Evolutionary conservation across 495 filamentous ascomycete genomes (phyloP), one percentile per base, ranked within the genome.

Genomic region (Aspergillus biplanus): DNA sequence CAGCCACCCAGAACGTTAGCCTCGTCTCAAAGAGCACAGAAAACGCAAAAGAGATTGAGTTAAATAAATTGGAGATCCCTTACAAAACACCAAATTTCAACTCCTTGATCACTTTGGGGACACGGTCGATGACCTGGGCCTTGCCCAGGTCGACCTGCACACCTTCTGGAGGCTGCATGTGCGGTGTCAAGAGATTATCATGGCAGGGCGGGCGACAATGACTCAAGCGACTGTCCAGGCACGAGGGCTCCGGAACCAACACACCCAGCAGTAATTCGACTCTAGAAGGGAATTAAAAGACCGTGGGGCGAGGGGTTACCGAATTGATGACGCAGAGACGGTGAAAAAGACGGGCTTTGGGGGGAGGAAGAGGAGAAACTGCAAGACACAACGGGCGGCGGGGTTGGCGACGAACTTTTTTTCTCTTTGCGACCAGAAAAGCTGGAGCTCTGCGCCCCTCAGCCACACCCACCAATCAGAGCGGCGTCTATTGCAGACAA

Each of bases 1-100:
- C 21, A 27, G 56, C 52, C 53, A 47, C 60, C 54, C 58, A 39
- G 33, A 62, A n/a, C 21, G 53, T 63, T 63, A 63, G 53, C 34
- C 61, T 56, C 31, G 35, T 18, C 46, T n/a, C 9, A 46, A 34
- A 33, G 39, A 55, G 15, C 34, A 42, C 34, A 12, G 58, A 16
- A 52, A 62, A 47, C n/a, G 56, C 55, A 52, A 54, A 33, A 37
- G 52, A 69, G 65, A 27, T 27, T 27, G 21, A 27, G 2, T 27
- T 1, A 64, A 55, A 32, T 18, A 13, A 60, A 35, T 32, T 31
- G 48, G 46, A n/a, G 15, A 49, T 18, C 33, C 39, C 90, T 70
- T 78, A 92, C 89, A 94, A 84, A 60, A 98, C 89, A 68, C 95
- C 95, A 73, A 99, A 99, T 70, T 95, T 90, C 68, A 99, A 82